Evolutionary conservation across 148 eudicot genomes (phyloP).

Genomic region (Vaccinium myrtillus): DNA sequence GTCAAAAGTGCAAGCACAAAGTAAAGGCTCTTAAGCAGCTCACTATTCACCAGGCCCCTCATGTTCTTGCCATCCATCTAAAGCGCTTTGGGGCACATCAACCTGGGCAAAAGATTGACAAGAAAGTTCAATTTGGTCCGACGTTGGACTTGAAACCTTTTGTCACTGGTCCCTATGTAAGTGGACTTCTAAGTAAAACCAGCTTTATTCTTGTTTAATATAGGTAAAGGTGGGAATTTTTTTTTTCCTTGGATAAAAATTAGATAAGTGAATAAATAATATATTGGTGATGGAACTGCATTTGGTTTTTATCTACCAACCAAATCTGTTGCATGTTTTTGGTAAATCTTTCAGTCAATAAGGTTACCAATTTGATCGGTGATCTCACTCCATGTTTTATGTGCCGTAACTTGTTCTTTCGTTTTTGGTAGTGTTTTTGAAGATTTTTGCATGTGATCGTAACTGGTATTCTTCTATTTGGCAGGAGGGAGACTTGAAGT

Average conservation of each 20-base stretch:
- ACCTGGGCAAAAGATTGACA: slow-evolving; percentile 78
- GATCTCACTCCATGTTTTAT: background rate
- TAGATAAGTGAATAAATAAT: background rate
- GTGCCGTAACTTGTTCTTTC: background rate
- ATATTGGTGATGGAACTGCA: background rate
- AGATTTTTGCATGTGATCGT: background rate
- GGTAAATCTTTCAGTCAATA: background rate
- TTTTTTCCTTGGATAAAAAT: background rate
- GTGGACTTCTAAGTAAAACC: slow-evolving; percentile 23
- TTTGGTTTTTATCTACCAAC: background rate
- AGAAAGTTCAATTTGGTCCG: slow-evolving; percentile 65
- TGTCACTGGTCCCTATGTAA: slow-evolving; percentile 74
- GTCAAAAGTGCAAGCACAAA: slow-evolving; percentile 86
- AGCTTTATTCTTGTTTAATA: background rate
- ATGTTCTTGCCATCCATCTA: slow-evolving; percentile 77
- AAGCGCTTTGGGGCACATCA: slow-evolving; percentile 78
- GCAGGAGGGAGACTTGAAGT: slow-evolving; percentile 83
- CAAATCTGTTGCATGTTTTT: background rate
- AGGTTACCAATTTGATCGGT: background rate
- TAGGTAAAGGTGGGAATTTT: background rate
- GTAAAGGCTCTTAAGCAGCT: slow-evolving; percentile 90
- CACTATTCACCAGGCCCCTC: slow-evolving; percentile 73
- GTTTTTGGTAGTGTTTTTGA: background rate
- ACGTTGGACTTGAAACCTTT: slow-evolving; percentile 81
- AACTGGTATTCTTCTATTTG: slow-evolving; percentile 10